These are phyloP conservation scores for Globisporangium iwayamae DNA, from an alignment of 352 stramenopile genomes.

Conservation along the genomic window DNA sequence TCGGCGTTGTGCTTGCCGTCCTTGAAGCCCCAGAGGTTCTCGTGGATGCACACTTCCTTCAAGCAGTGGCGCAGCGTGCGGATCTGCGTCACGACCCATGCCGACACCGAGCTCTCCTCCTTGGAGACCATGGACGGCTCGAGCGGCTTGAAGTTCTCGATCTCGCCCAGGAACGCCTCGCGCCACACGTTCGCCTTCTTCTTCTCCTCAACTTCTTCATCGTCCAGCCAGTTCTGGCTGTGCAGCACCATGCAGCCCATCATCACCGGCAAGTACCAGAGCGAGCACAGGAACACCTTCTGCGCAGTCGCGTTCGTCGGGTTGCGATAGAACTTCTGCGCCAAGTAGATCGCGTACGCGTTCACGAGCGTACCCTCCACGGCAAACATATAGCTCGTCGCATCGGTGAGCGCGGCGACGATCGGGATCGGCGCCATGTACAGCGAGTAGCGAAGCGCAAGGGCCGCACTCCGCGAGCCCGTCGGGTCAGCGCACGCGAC, in stretches of 20 bases:
- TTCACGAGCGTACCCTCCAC: conserved; percentile 96
- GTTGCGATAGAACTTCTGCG: conserved; percentile 94
- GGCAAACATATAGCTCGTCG: conserved; percentile 99
- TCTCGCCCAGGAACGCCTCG: conserved; percentile 68
- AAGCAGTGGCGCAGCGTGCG: conserved; percentile 59
- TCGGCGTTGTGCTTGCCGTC: conserved; percentile 67
- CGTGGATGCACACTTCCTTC: conserved; percentile 81
- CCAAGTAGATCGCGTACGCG: conserved; percentile 93
- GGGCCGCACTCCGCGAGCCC: conserved; percentile 86
- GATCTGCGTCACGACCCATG: conserved; percentile 62
- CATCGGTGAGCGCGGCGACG: conserved; percentile 84
- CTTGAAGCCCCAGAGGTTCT: conserved; percentile 81
- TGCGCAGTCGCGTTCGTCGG: conserved; percentile 93
- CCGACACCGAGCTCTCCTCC: conserved; percentile 56
- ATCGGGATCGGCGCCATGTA: conserved; percentile 95
- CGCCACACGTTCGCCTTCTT: conserved; percentile 54
- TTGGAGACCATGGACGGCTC: conserved; percentile 25
- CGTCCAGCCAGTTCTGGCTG: conserved; percentile 87
- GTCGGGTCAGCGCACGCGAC: conserved; percentile 92
- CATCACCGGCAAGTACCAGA: conserved; percentile 98
- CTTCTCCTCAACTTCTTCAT: conserved; percentile 63
- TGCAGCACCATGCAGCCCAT: conserved; percentile 98
- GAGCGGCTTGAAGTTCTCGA: conserved; percentile 58
- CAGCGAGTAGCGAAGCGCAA: conserved; percentile 94
- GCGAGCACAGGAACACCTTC: conserved; percentile 95